Evolutionary conservation across 2,329 filamentous ascomycete species (phyloP), one percentile per base, ranked within the genome.

Genomic region (Pezicula rhizophila): DNA sequence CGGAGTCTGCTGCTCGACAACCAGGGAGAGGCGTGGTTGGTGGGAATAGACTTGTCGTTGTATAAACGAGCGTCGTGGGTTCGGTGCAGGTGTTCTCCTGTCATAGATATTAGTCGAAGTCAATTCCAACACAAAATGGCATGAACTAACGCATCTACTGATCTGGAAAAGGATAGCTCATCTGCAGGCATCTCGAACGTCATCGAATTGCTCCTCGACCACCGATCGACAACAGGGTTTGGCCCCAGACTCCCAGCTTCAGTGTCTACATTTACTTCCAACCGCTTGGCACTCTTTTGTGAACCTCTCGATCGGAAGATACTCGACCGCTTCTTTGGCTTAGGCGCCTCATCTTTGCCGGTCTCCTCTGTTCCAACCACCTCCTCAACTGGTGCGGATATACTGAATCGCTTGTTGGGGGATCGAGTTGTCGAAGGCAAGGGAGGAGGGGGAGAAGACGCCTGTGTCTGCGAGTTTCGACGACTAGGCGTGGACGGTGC

Each of bases 231-330:
- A 23, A 52, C 31, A 18, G 50, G 47, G 35, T 8, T 46, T 38
- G 49, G 48, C 6, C 52, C 50, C 10, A 45, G 28, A 23, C 38
- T 28, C 14, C 51, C 42, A 12, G 23, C 43, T 18, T 52, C 42
- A 20, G 49, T 26, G 10, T 34, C 41, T 10, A 28, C 45, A 17
- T 50, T 42, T 5, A 49, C 34, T 8, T 53, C 47, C 1, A 47
- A 33, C 8, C 15, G 15, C 26, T 39, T 37, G 14, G 43, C n/a
- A 28, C 56, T 50, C 4, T 39, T 28, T 33, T 58, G 55, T 11
- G 55, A 52, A 33, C 53, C 59, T 44, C 52, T 60, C 23, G 57
- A 60, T 23, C 60, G 52, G 46, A 62, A 62, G 15, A 62, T 17
- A 26, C 57, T 58, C 52, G 49, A 52, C 39, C 57, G 49, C 47